These are phyloP conservation scores for Sclerotinia spermophila DNA, from an alignment of 2,329 filamentous ascomycete species.

Conservation along the genomic window DNA sequence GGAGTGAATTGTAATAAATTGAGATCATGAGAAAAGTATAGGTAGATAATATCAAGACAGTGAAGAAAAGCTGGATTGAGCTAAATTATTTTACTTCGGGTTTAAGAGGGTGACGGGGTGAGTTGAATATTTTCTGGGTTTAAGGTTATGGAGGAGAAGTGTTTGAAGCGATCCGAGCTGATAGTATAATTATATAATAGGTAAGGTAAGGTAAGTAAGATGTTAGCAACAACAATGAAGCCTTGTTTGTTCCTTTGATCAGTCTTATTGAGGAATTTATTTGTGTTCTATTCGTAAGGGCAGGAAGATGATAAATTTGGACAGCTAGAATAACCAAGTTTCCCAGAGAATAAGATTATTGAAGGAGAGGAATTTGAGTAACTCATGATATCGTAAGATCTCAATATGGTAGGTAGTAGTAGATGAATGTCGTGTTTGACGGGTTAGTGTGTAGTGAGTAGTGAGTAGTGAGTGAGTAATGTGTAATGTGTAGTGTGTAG, in stretches of 20 bases:
- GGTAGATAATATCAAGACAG: not conserved
- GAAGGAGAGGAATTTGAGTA: not conserved
- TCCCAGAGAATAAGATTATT: not conserved
- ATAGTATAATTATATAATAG: not conserved
- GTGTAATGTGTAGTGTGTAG: not conserved
- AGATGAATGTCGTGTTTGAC: not conserved
- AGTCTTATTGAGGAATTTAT: not conserved
- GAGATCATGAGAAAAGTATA: conserved; percentile 1
- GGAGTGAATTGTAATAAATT: not conserved
- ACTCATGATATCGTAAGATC: conserved; percentile 1
- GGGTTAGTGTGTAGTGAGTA: not conserved
- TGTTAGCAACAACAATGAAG: not conserved
- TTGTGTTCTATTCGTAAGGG: conserved; percentile 3
- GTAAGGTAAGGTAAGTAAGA: not conserved
- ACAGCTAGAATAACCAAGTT: not conserved
- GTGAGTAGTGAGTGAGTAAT: too few species aligned
- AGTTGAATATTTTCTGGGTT: not conserved
- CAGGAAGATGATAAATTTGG: not conserved
- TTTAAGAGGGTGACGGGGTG: not conserved
- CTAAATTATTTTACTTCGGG: not conserved
- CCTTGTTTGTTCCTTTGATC: conserved; percentile 2
- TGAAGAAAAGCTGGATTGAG: conserved; percentile 1
- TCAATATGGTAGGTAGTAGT: not conserved
- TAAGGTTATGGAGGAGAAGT: not conserved
- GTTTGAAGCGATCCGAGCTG: conserved; percentile 3